Evolutionary conservation across 1,139 yeast species (phyloP).

Genomic region (Petasospora fabianii): DNA sequence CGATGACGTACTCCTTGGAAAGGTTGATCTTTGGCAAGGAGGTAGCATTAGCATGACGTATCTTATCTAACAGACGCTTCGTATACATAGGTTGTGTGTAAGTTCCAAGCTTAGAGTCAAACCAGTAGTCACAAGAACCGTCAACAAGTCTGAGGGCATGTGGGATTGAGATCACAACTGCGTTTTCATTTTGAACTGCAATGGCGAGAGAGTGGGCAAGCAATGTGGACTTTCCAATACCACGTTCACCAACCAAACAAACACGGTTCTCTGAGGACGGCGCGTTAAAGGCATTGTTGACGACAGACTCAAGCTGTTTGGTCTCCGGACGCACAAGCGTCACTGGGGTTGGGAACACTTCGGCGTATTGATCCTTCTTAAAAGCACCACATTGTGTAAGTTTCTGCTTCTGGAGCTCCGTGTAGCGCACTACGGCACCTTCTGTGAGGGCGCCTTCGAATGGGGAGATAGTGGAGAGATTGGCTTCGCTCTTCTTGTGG

Average conservation of each 20-base stretch:
- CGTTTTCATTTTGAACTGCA: conserved; percentile 45
- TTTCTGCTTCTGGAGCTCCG: conserved; percentile 21
- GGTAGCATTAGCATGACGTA: conserved; percentile 53
- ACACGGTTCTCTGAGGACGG: conserved; percentile 45
- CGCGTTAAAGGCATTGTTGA: conserved; percentile 23
- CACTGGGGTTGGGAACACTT: conserved; percentile 54
- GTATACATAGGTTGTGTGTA: conserved; percentile 83
- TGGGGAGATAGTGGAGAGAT: neutral
- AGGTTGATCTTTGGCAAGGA: conserved; percentile 48
- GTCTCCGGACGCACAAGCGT: conserved; percentile 46
- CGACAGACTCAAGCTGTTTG: conserved; percentile 28
- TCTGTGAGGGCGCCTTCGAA: conserved; percentile 2
- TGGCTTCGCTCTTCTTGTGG: conserved; percentile 2
- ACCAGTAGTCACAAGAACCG: conserved; percentile 69
- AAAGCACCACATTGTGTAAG: conserved; percentile 43
- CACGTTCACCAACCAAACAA: conserved; percentile 66
- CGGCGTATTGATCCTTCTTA: conserved; percentile 62
- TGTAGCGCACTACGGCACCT: conserved; percentile 18
- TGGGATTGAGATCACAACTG: conserved; percentile 63
- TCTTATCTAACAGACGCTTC: conserved; percentile 55
- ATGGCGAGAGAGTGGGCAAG: conserved; percentile 69
- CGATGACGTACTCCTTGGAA: conserved; percentile 40
- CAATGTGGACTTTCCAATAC: conserved; percentile 77
- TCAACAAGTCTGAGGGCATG: conserved; percentile 58
- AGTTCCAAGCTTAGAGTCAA: conserved; percentile 43